Base-by-base conservation (phyloP, 371 early-diverging fungal genomes). In the Basidiobolus meristosporus region DNA sequence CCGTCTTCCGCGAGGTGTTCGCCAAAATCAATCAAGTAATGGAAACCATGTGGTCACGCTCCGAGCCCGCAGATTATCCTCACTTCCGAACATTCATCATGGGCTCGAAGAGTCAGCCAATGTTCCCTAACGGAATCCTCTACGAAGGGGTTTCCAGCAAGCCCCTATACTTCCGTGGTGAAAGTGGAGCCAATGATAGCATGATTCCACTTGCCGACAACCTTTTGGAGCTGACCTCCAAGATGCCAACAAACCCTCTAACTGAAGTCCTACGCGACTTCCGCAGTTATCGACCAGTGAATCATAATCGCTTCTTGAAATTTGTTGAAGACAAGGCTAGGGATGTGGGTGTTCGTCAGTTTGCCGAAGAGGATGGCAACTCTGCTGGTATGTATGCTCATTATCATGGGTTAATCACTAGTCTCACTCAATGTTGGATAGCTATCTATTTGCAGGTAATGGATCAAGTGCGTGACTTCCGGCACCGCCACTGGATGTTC, bases 81-180 rank as follows among this genome's bases (percentile, higher is more conserved):
- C 71, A 78, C 50, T 88, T 84, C 63, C 64, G 88, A 18, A 86
- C 89, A 0, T 88, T 84, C 52, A 83, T 88, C 50, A 81, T 82
- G 75, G 88, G 88, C 2, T 77, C 75, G 40, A 82, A 82, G 58
- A 71, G 76, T 51, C 82, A 83, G 65, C 76, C 85, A 36, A 82
- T 85, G 82, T 85, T 85, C 61, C 82, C 78, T 46, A 65, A 77
- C 31, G 89, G 89, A 31, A 70, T 88, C 31, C 56, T 82, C 41
- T 88, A 81, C 48, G 89, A 88, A 55, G 82, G 77, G 35, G 70
- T 76, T 7, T 61, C 62, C 16, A 69, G 69, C 22, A 38, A 60
- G 20, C 71, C 75, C 7, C 54, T 68, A 26, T 61, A 53, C 46
- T 83, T 74, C 52, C 66, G 89, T 43, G 89, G 89, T 19, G 89